phyloP scores from a whole-genome alignment of 2,329 filamentous ascomycete species.

The Fusarium sp. region DNA sequence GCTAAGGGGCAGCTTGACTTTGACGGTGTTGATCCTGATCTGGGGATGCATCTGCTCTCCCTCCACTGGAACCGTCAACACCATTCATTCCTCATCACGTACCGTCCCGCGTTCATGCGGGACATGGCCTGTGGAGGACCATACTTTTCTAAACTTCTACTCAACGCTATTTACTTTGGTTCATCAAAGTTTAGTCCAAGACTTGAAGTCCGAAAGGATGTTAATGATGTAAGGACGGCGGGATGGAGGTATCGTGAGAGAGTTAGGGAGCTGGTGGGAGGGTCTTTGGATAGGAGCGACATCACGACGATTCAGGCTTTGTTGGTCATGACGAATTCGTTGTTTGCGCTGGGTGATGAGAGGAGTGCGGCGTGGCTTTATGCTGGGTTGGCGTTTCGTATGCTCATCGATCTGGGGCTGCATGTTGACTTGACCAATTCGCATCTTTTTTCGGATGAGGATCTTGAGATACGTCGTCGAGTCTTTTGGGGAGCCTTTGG shows the following conservation, averaged over 20 bases:
- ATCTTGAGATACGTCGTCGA: conserved; percentile 38
- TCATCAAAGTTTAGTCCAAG: conserved; percentile 59
- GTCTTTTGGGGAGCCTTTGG: conserved; percentile 43
- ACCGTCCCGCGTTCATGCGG: conserved; percentile 66
- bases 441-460: conserved; percentile 14
- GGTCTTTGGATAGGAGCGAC: conserved; percentile 60
- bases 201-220: conserved; percentile 59
- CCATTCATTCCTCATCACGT: conserved; percentile 58
- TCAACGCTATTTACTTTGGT: conserved; percentile 66
- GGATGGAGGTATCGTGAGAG: conserved; percentile 62
- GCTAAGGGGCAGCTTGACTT: conserved; percentile 63
- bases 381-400: conserved; percentile 57
- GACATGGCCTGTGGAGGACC: conserved; percentile 66
- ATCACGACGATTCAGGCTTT: conserved; percentile 68
- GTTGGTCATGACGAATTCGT: conserved; percentile 62
- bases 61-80: conserved; percentile 68
- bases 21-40: conserved; percentile 65
- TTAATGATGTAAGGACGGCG: conserved; percentile 60
- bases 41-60: conserved; percentile 63
- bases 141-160: conserved; percentile 67
- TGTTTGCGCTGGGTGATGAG: conserved; percentile 64
- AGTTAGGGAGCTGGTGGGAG: conserved; percentile 60
- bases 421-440: conserved; percentile 48
- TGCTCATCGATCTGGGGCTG: conserved; percentile 60
- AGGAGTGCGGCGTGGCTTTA: conserved; percentile 69